Evolutionary conservation across 108 stramenopile genomes (phyloP).

Genomic region (Cyclotella atomus): DNA sequence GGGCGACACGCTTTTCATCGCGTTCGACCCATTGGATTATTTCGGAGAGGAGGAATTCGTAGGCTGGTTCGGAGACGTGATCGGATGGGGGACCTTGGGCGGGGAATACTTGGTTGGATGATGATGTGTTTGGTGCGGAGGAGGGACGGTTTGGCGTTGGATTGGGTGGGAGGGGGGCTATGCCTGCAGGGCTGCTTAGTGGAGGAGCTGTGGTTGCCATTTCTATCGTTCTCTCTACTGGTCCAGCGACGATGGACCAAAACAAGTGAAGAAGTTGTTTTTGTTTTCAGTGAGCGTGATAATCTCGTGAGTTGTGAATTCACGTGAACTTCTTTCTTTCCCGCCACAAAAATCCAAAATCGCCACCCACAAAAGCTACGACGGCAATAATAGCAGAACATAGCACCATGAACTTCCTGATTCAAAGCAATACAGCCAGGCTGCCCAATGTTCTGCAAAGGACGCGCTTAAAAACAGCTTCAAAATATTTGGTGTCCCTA

Average conservation of each 20-base stretch:
- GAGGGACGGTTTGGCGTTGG: slow-evolving; percentile 13
- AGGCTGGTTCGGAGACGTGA: slow-evolving; percentile 76
- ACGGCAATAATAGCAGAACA: too few relatives aligned
- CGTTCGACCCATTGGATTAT: slow-evolving; percentile 78
- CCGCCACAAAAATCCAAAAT: too few relatives aligned
- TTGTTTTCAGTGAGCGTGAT: too few relatives aligned
- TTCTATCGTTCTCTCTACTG: too few relatives aligned
- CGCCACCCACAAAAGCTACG: too few relatives aligned
- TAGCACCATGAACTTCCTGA: too few relatives aligned
- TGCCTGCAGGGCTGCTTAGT: slow-evolving; percentile 10
- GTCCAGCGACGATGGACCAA: too few relatives aligned
- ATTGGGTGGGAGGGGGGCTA: slow-evolving; percentile 11
- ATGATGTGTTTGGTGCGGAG: slow-evolving; percentile 16
- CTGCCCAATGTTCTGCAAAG: too few relatives aligned
- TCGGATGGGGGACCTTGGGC: slow-evolving; percentile 15
- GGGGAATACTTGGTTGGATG: slow-evolving; percentile 7
- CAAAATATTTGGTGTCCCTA: too few relatives aligned
- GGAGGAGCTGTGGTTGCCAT: slow-evolving; percentile 26
- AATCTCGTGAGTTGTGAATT: background rate
- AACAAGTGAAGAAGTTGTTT: too few relatives aligned
- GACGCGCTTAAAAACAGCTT: too few relatives aligned
- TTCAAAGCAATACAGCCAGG: too few relatives aligned
- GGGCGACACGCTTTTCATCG: slow-evolving; percentile 45
- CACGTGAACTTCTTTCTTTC: background rate
- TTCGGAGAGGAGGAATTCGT: slow-evolving; percentile 81